Conservation (phyloP, 148 eudicot species). For the Rhododendron griersonianum region DNA sequence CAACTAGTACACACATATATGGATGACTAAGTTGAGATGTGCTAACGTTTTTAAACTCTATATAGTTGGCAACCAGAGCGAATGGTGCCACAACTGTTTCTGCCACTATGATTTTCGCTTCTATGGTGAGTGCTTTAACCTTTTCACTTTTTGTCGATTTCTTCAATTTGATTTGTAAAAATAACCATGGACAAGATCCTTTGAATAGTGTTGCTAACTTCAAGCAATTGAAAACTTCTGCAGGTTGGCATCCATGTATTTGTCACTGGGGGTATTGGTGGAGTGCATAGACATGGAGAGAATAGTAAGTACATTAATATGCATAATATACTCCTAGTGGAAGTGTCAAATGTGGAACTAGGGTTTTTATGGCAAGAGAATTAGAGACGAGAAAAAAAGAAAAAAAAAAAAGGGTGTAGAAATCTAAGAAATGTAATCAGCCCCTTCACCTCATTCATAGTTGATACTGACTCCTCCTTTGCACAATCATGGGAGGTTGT, state of each 20-base stretch:
- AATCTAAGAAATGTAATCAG: background rate
- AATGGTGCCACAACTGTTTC: slow-evolving; percentile 98
- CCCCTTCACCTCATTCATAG: background rate
- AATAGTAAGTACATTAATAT: slow-evolving; percentile 37
- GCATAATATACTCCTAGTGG: background rate
- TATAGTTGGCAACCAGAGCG: slow-evolving; percentile 70
- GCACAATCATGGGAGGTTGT: background rate
- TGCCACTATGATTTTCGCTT: slow-evolving; percentile 89
- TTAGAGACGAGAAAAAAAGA: background rate
- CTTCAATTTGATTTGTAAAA: background rate
- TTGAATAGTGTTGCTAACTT: background rate
- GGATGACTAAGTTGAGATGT: background rate
- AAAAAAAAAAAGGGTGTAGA: background rate
- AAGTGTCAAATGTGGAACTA: background rate
- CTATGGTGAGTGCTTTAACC: slow-evolving; percentile 43
- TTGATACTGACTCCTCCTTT: background rate
- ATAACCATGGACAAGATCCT: background rate
- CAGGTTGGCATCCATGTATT: slow-evolving; percentile 91
- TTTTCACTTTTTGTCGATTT: background rate
- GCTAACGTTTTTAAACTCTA: background rate
- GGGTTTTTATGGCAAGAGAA: background rate
- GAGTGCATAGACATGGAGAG: slow-evolving; percentile 95
- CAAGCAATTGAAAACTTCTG: slow-evolving; percentile 11
- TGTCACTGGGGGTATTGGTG: slow-evolving; percentile 96
- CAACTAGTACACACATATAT: background rate